Evolutionary conservation across 805 yeast species (phyloP).

Genomic region (Saccharomycopsis babjevae): DNA sequence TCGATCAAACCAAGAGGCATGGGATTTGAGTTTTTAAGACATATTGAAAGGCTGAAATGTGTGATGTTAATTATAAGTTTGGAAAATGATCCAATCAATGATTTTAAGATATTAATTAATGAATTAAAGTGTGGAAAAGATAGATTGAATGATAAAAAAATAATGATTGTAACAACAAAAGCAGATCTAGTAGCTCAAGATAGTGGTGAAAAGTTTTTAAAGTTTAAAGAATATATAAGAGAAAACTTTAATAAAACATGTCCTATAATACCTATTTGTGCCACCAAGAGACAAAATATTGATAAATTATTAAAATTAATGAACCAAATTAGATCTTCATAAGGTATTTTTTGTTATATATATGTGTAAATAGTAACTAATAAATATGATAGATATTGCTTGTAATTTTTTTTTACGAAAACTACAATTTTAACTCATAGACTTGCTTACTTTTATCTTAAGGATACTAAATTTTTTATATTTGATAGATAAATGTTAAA

Average conservation of each 20-base stretch:
- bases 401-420: neutral
- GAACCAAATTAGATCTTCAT: neutral
- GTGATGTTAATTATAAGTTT: constrained; percentile 78
- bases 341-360: neutral
- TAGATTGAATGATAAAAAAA: constrained; percentile 48
- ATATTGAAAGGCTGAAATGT: constrained; percentile 86
- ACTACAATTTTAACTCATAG: too few relatives aligned
- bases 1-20: constrained; percentile 63
- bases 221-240: constrained; percentile 37
- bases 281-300: constrained; percentile 59
- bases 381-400: neutral
- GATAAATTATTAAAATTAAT: constrained; percentile 27
- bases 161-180: constrained; percentile 83
- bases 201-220: constrained; percentile 33
- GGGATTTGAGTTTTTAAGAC: constrained; percentile 88
- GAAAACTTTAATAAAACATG: constrained; percentile 32
- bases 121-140: constrained; percentile 56
- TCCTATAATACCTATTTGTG: constrained; percentile 81
- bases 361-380: neutral
- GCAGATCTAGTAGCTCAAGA: constrained; percentile 60
- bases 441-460: too few relatives aligned
- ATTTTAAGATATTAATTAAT: constrained; percentile 47
- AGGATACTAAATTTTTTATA: too few relatives aligned
- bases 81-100: constrained; percentile 59
- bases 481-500: too few relatives aligned